Percentiles rank a stretch among this genome's conserved stretches.
Conservation (phyloP, 139 green algal species). For the Haematococcus sp. region DNA sequence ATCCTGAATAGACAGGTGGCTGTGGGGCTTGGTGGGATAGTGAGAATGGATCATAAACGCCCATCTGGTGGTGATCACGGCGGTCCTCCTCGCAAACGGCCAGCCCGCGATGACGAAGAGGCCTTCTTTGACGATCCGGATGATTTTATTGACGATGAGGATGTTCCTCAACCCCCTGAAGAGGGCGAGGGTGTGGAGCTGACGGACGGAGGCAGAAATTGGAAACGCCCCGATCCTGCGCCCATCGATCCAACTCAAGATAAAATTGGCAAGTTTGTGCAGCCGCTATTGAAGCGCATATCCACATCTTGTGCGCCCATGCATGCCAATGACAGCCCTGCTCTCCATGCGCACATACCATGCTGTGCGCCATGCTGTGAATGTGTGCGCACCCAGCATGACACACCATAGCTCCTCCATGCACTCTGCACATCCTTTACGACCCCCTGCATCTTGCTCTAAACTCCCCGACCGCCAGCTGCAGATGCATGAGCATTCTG, state of each 20-base stretch:
- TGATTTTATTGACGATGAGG: slow-evolving; percentile 35
- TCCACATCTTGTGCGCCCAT: too few species aligned
- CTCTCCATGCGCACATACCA: not conserved
- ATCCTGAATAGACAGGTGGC: too few species aligned
- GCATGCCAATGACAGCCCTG: not conserved
- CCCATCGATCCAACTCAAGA: slow-evolving; percentile 39
- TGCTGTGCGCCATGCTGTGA: not conserved
- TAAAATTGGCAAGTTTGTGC: not conserved
- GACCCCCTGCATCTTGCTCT: too few species aligned
- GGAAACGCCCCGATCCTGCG: slow-evolving; percentile 52
- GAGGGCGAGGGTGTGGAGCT: slow-evolving; percentile 55
- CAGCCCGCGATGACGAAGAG: too few species aligned
- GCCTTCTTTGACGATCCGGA: slow-evolving; percentile 10
- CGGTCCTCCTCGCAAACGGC: too few species aligned
- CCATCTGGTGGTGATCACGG: too few species aligned
- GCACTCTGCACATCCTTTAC: not conserved
- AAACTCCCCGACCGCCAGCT: too few species aligned
- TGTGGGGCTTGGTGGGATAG: too few species aligned
- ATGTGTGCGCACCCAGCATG: not conserved
- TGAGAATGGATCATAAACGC: too few species aligned
- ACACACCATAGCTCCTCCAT: not conserved
- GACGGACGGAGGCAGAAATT: slow-evolving; percentile 80
- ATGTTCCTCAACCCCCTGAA: slow-evolving; percentile 17
- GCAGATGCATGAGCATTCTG: too few species aligned
- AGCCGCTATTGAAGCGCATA: too few species aligned